Evolutionary conservation across 2,329 filamentous ascomycete species (phyloP).

Genomic region (Cadophora gregata): DNA sequence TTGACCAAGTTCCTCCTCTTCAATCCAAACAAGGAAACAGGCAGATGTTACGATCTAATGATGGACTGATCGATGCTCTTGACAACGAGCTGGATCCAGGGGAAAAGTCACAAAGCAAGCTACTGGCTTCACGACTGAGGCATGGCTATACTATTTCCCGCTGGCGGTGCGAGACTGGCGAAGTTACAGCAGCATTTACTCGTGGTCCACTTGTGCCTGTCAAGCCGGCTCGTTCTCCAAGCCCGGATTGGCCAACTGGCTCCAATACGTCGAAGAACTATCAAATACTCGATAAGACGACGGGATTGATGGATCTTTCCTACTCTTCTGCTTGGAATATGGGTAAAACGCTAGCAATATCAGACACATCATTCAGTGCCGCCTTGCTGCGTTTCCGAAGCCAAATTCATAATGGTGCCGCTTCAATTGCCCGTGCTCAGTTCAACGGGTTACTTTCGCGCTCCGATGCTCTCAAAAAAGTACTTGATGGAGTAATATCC

Average conservation of each 20-base stretch:
- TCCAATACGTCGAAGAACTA: conserved; percentile 47
- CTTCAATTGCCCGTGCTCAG: neutral
- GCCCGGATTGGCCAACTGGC: conserved; percentile 7
- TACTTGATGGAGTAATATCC: neutral
- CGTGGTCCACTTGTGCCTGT: conserved; percentile 49
- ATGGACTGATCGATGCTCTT: neutral
- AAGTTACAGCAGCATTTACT: conserved; percentile 47
- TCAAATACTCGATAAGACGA: conserved; percentile 48
- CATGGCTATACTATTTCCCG: conserved; percentile 50
- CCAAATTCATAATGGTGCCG: conserved; percentile 14
- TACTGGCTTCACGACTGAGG: conserved; percentile 35
- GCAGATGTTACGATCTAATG: neutral
- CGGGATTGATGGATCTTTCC: conserved; percentile 51
- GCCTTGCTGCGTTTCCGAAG: conserved; percentile 39
- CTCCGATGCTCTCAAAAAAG: neutral
- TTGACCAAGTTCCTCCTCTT: neutral
- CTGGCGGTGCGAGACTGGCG: conserved; percentile 49
- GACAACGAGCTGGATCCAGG: conserved; percentile 14
- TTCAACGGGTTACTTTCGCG: neutral
- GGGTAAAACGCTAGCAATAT: conserved; percentile 49
- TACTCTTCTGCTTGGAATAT: conserved; percentile 53
- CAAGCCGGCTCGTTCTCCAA: neutral
- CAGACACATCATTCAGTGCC: conserved; percentile 44
- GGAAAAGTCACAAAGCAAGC: conserved; percentile 23
- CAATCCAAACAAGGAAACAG: neutral